Evolutionary conservation across 345 rosid genomes (phyloP), one percentile per base, ranked within the genome.

Genomic region (Carallia brachiata): DNA sequence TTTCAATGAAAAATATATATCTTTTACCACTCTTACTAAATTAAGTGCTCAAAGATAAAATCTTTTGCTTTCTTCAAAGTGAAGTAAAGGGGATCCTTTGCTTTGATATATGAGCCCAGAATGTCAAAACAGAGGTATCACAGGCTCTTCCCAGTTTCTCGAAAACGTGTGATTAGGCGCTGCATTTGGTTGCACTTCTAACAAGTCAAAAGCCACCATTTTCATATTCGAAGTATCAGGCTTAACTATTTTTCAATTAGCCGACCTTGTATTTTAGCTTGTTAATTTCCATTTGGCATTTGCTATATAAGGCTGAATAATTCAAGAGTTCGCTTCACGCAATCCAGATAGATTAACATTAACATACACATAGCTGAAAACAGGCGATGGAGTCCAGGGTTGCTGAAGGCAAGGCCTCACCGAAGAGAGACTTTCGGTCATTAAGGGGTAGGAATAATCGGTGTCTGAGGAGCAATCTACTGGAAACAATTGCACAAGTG

Each of bases 351-450:
- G 8, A n/a, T n/a, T 53, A 17, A 6, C 27, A n/a, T 5, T 19
- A 52, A 52, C 27, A 53, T 18, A 53, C 13, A 53, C n/a, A 53
- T 53, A 53, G 3, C 9, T 53, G 27, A 9, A 18, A 53, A 9
- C 39, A 36, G 39, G 7, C 39, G 57, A 37, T 53, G 52, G 61
- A 67, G n/a, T 36, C 65, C 59, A 19, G 70, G 65, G 70, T 17
- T 16, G 57, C 70, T 57, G 85, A 75, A 23, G 78, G 75, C 55
- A 78, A 57, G 34, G 64, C 71, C 52, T 78, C 79, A 0, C 81
- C 81, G 4, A 77, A 77, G 73, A 74, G 83, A 71, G 76, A 68
- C 57, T 34, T 75, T 10, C 68, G 75, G 40, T 52, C 66, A 7
- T n/a, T 37, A 5, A 57, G 71, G 67, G 55, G 52, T 48, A 15